phyloP scores from a whole-genome alignment of 1,284 basidiomycete species.

The Microbotryum violaceum region DNA sequence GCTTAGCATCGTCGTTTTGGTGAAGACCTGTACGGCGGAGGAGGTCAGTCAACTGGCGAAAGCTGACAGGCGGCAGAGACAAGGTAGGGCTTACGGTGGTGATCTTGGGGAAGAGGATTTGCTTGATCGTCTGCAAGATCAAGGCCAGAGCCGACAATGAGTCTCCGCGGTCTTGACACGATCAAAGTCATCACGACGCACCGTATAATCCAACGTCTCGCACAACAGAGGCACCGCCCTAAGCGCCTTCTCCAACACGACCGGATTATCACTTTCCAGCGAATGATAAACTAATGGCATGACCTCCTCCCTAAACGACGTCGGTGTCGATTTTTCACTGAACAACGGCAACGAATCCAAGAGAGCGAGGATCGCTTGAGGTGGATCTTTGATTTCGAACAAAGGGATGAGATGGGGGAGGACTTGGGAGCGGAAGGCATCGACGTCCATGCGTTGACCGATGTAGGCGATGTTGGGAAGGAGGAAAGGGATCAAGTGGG shows the following conservation, averaged over 20 bases:
- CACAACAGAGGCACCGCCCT: conserved; percentile 77
- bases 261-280: conserved; percentile 80
- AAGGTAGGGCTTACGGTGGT: conserved; percentile 42
- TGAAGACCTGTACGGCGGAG: conserved; percentile 24
- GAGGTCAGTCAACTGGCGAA: too few species aligned
- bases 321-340: conserved; percentile 80
- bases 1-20: conserved; percentile 35
- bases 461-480: conserved; percentile 97
- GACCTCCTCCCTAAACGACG: conserved; percentile 82
- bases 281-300: conserved; percentile 92
- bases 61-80: too few species aligned
- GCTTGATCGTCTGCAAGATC: conserved; percentile 31
- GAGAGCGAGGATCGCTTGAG: conserved; percentile 81
- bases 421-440: conserved; percentile 73
- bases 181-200: background rate
- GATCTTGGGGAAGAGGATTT: conserved; percentile 85
- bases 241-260: conserved; percentile 86
- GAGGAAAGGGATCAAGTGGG: conserved; percentile 83
- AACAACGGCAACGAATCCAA: conserved; percentile 82
- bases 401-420: conserved; percentile 83
- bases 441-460: conserved; percentile 59
- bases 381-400: conserved; percentile 86
- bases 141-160: background rate
- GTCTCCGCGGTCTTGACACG: too few species aligned
- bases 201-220: conserved; percentile 76